Base-by-base conservation (phyloP, 176 grass and related monocot genomes). In the Chloris gayana region DNA sequence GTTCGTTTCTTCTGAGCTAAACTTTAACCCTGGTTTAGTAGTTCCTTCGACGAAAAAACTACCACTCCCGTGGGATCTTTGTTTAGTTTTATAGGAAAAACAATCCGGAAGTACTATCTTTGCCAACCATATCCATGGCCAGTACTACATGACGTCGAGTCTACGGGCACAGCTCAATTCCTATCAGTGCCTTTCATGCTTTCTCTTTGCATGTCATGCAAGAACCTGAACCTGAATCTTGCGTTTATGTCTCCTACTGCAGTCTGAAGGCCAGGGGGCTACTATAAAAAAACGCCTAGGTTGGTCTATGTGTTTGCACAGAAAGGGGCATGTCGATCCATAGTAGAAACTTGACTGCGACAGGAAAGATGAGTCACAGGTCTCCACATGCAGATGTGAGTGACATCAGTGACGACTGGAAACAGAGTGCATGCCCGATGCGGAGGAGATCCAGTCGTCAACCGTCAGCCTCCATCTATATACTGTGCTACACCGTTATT, bases 261-360 rank as follows among this genome's bases (percentile, higher is more conserved):
- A 37, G 35, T 37, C 35, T 37, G 35, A 4, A 61, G 51, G 51
- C 47, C 47, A 50, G 24, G 41, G 37, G 61, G 26, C 27, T 54
- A 54, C 50, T 67, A 44, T 30, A 17, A 37, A 37, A 37, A 15
- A 83, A 78, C 66, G 64, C 45, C 63, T 27, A 69, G 41, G 62
- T 75, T 75, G 64, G 42, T 34, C 26, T 56, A 15, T 81, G 24
- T 71, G 82, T 75, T 82, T 77, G 78, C 67, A 77, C 81, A 83
- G 80, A 83, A 73, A 85, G 70, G 58, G 58, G 47, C 56, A 50
- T 79, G 58, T 49, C 45, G n/a, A 85, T 73, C 47, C 46, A 82
- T 62, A 85, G 73, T 82, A 77, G 59, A 77, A 85, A 89, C 73
- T 89, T 86, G 87, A 85, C 78, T 68, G 59, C 13, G 80, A 80